Conservation (phyloP, 176 grass and related monocot genomes). For the Musa acuminata region DNA sequence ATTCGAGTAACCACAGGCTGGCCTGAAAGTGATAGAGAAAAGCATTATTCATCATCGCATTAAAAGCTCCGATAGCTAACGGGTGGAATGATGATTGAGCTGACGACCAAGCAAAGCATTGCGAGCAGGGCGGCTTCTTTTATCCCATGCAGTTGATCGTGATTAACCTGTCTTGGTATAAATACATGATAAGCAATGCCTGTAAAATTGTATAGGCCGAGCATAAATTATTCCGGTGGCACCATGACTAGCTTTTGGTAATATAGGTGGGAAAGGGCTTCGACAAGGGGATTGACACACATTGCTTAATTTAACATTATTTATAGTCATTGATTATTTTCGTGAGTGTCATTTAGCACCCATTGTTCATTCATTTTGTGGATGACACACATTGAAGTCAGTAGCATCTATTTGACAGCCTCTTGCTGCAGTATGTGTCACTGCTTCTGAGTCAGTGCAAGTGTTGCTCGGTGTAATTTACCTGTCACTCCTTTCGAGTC, state of each 20-base stretch:
- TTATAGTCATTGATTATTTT: slow-evolving; percentile 53
- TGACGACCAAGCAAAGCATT: background rate
- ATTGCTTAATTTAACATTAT: slow-evolving; percentile 34
- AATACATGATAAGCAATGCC: slow-evolving; percentile 13
- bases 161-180: slow-evolving; percentile 27
- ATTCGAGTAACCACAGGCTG: background rate
- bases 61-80: background rate
- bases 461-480: too few relatives aligned
- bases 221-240: background rate
- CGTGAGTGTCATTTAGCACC: slow-evolving; percentile 76
- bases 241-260: slow-evolving; percentile 1
- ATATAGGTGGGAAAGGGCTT: background rate
- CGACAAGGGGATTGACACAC: slow-evolving; percentile 17
- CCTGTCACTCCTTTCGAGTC: background rate
- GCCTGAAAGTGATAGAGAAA: background rate
- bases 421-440: too few relatives aligned
- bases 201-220: slow-evolving; percentile 22
- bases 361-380: slow-evolving; percentile 10
- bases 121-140: background rate
- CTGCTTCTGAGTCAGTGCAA: too few relatives aligned
- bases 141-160: background rate
- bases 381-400: background rate
- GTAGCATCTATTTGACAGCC: too few relatives aligned
- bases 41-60: background rate
- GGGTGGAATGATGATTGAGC: background rate